A percentile compares a stretch with the other conserved stretches of the same genome.
Conservation (phyloP, 2,329 filamentous ascomycete species). For the Talaromyces sp. region DNA sequence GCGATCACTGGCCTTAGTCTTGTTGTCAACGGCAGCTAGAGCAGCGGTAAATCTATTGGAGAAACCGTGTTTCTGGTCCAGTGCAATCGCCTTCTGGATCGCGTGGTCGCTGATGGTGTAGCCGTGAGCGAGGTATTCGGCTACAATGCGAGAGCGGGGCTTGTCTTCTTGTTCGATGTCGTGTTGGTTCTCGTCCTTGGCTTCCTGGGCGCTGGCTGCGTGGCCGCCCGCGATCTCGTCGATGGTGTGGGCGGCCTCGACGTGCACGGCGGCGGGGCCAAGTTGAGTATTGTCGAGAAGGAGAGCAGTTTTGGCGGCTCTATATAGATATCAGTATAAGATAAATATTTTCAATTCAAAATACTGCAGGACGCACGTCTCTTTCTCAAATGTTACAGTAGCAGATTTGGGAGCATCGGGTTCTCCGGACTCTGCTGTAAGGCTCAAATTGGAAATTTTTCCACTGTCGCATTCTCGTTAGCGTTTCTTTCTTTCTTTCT, state of each 20-base stretch:
- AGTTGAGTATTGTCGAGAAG: constrained; percentile 96
- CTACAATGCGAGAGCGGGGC: constrained; percentile 84
- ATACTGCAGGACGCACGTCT: constrained; percentile 52
- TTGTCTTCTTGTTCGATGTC: constrained; percentile 94
- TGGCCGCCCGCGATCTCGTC: constrained; percentile 60
- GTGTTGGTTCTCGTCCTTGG: constrained; percentile 53
- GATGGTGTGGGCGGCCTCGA: constrained; percentile 64
- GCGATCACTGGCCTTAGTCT: constrained; percentile 82
- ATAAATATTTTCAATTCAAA: neutral
- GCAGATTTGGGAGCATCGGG: constrained; percentile 68
- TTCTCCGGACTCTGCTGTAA: constrained; percentile 56
- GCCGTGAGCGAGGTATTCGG: constrained; percentile 93
- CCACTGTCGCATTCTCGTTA: constrained; percentile 55
- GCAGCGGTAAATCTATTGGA: constrained; percentile 71
- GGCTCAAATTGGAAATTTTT: constrained; percentile 79
- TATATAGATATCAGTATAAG: constrained; percentile 18
- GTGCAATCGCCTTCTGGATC: constrained; percentile 74
- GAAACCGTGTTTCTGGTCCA: constrained; percentile 87
- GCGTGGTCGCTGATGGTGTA: constrained; percentile 76
- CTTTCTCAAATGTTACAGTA: constrained; percentile 94
- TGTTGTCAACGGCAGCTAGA: constrained; percentile 71
- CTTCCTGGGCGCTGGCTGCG: constrained; percentile 49
- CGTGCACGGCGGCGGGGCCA: constrained; percentile 68
- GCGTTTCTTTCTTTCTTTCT: too few species aligned
- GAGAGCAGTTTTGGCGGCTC: constrained; percentile 88